Evolutionary conservation across 805 yeast genomes (phyloP), one percentile per base, ranked within the genome.

Genomic region (Alloascoidea africana): DNA sequence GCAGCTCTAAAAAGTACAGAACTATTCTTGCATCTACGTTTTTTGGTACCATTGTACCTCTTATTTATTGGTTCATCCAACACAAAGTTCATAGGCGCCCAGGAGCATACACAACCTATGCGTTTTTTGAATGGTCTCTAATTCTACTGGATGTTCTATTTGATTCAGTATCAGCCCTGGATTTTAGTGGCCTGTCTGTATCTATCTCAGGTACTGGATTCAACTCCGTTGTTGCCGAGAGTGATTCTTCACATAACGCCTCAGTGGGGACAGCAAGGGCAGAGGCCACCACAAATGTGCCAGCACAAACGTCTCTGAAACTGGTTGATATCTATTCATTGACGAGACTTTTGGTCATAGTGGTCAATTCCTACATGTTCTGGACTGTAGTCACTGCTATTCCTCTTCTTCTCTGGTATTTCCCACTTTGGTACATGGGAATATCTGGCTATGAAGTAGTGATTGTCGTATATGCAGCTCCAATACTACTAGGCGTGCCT

Each of bases 391-490:
- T 74, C 33, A 81, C 97, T 2, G 73, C 95, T 0, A 62, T 91
- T 41, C 79, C 85, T 34, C 68, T 91, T 40, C 76, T 91, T 51
- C 76, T 91, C 37, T 91, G 98, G 98, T 84, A 83, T 61, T 91
- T 91, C 66, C 98, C 98, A 6, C 64, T 91, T 44, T 91, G 98
- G 98, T 72, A 81, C 53, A 86, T 91, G 96, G 97, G 96, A 4
- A 79, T 91, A 34, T 81, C 94, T 2, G 98, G 98, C 3, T 87
- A 82, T 54, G 98, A 91, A 58, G 80, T 80, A 0, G 68, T 75
- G 2, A 63, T 84, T 35, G 51, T 73, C 4, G 59, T 74, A 16
- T 60, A 76, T 30, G 38, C 74, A 6, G 66, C 81, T 2, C 85
- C 94, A 1, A 41, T 76, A 11, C 32, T 81, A 2, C 58, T 80